Percentiles rank a stretch among this genome's conserved stretches.
Conservation (phyloP, 1,284 basidiomycete species). For the Coriolopsis trogii region DNA sequence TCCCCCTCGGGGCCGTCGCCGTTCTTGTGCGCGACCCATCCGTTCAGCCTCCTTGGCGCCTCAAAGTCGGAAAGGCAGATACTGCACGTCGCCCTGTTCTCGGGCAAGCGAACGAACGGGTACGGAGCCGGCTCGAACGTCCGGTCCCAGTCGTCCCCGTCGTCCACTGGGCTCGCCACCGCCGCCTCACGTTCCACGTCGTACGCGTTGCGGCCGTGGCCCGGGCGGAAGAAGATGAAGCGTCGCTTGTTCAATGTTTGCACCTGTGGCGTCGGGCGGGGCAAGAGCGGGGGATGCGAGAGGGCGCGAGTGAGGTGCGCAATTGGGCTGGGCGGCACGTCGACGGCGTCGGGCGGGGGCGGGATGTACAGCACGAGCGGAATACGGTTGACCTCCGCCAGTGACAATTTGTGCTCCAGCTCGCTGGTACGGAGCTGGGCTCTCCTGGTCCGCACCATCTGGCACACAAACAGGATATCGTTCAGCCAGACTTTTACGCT, state of each 20-base stretch:
- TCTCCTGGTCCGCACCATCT: conserved; percentile 59
- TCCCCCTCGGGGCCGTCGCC: conserved; percentile 9
- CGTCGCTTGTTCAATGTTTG: conserved; percentile 37
- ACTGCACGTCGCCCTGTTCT: conserved; percentile 74
- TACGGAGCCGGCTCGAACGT: conserved; percentile 48
- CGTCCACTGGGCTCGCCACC: conserved; percentile 26
- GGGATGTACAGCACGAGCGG: conserved; percentile 80
- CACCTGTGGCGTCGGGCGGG: conserved; percentile 38
- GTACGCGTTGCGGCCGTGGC: not conserved
- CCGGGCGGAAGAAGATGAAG: conserved; percentile 47
- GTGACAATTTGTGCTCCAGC: conserved; percentile 56
- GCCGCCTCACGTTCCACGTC: conserved; percentile 1
- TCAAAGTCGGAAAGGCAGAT: conserved; percentile 80
- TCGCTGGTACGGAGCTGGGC: conserved; percentile 42
- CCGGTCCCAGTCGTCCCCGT: conserved; percentile 41
- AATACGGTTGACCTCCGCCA: conserved; percentile 67
- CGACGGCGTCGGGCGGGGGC: conserved; percentile 55
- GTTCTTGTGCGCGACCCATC: conserved; percentile 9
- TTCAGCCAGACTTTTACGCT: not conserved
- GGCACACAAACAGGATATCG: no score
- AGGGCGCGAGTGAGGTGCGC: conserved; percentile 39
- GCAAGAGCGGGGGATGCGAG: conserved; percentile 48
- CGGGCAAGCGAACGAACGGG: conserved; percentile 65
- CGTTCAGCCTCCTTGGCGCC: conserved; percentile 52
- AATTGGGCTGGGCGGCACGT: conserved; percentile 45